These are phyloP conservation scores for Nevesoporus exiguus DNA, from an alignment of 768 basidiomycete species.

Conservation along the genomic window DNA sequence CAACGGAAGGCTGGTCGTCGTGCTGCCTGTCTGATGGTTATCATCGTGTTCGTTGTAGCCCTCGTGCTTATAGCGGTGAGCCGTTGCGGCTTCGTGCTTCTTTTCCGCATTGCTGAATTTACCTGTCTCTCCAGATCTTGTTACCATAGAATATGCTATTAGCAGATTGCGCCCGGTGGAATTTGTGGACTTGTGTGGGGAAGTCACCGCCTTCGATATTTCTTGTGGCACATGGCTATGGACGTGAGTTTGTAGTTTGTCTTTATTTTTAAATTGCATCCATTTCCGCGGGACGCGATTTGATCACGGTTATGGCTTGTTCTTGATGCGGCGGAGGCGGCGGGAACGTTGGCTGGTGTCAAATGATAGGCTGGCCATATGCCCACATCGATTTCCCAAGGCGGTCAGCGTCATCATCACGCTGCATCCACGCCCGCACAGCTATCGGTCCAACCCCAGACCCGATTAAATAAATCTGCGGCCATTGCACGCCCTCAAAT, in stretches of 20 bases:
- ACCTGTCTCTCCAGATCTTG: constrained; percentile 15
- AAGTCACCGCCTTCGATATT: constrained; percentile 1
- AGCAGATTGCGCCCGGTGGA: not conserved
- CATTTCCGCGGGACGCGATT: not conserved
- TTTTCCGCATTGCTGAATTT: not conserved
- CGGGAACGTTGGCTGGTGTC: not conserved
- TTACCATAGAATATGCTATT: constrained; percentile 19
- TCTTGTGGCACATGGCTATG: constrained; percentile 10
- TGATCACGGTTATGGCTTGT: not conserved
- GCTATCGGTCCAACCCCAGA: not conserved
- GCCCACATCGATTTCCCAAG: not conserved
- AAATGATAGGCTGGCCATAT: not conserved
- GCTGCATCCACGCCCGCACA: too few species aligned
- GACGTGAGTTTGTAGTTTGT: constrained; percentile 16
- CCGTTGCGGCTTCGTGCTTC: constrained; percentile 13
- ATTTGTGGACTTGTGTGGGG: constrained; percentile 6
- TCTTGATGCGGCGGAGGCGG: not conserved
- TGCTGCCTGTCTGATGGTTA: constrained; percentile 85
- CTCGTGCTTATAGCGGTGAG: constrained; percentile 90
- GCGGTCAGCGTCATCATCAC: not conserved
- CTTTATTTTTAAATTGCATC: constrained; percentile 27
- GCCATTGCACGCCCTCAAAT: not conserved
- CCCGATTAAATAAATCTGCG: not conserved
- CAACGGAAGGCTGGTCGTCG: constrained; percentile 91
- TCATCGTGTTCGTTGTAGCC: constrained; percentile 81